A percentile compares a stretch with the other conserved stretches of the same genome.
These are phyloP conservation scores for Panicum miliaceum DNA, from an alignment of 176 grass and related monocot genomes.

Conservation along the genomic window DNA sequence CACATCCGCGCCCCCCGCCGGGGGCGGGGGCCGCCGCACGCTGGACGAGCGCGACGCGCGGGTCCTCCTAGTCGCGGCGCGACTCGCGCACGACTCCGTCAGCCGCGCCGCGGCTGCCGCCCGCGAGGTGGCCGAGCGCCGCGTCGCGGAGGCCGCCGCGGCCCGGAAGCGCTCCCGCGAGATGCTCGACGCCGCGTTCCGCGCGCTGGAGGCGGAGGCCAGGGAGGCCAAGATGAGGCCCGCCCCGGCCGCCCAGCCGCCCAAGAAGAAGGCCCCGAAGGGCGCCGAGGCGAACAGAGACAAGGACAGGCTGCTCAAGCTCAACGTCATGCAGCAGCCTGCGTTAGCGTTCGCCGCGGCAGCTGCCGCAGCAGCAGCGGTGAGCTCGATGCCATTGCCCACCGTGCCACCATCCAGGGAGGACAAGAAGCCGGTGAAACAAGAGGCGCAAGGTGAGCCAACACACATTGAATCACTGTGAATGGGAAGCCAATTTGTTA, in stretches of 20 bases:
- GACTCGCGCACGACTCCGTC: constrained; percentile 63
- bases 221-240: constrained; percentile 30
- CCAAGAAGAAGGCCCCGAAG: constrained; percentile 57
- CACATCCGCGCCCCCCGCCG: background rate
- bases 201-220: constrained; percentile 53
- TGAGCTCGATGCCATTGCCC: constrained; percentile 40
- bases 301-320: constrained; percentile 56
- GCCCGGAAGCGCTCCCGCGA: constrained; percentile 68
- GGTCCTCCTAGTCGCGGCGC: constrained; percentile 75
- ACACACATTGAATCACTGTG: background rate
- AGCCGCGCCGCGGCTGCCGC: constrained; percentile 52
- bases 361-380: constrained; percentile 10
- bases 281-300: constrained; percentile 41
- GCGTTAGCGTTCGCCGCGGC: constrained; percentile 47
- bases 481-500: background rate
- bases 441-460: constrained; percentile 40
- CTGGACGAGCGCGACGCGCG: constrained; percentile 48
- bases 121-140: constrained; percentile 61
- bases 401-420: constrained; percentile 4
- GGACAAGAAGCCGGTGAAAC: constrained; percentile 37
- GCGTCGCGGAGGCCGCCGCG: constrained; percentile 61
- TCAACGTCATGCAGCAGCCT: constrained; percentile 49
- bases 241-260: background rate
- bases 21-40: background rate
- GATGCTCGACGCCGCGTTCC: constrained; percentile 62